Base-by-base conservation (phyloP, 164 flowering plant species). In the Sextonia rubra region DNA sequence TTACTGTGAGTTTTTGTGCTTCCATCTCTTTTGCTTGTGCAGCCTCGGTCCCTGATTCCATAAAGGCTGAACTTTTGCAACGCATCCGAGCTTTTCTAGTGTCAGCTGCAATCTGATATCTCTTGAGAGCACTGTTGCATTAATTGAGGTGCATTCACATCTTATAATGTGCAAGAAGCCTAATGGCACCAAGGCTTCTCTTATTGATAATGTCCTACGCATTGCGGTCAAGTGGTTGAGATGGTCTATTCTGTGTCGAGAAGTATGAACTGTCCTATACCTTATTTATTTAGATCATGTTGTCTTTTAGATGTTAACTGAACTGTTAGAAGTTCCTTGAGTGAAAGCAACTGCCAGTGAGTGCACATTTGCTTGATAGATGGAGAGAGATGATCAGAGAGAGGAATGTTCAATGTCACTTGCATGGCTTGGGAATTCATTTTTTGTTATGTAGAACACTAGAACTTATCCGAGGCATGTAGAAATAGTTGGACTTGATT, bases 1-100 rank as follows among this genome's bases (percentile, higher is more conserved):
- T 52, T 52, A 52, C 58, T 52, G 3, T 17, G 0, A 7, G 3
- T 15, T 3, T 52, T 52, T 15, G 58, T 52, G 58, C n/a, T 52
- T 20, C 17, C n/a, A 14, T 52, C 5, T 3, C 44, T 66, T 69
- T 49, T 56, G 23, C 2, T 78, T 60, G 0, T 73, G 81, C 90
- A 92, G 98, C 98, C 27, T 93, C 94, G 1, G 75, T 93, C 32
- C 98, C 98, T 4, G 97, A 91, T 77, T 81, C 90, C 8, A 86
- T 90, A 6, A 93, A 93, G 80, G 92, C 94, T 55, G 98, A 93
- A 83, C 80, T 93, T 74, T 73, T 93, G 84, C 93, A 93, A 73
- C 80, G 88, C 60, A 93, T 93, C 60, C 78, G 82, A 52, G 47
- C 85, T 15, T 90, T 93, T 75, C 88, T 93, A 2, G 86, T 78